These are phyloP conservation scores for Nepenthes mirabilis DNA, from an alignment of 148 eudicot species.

Conservation along the genomic window DNA sequence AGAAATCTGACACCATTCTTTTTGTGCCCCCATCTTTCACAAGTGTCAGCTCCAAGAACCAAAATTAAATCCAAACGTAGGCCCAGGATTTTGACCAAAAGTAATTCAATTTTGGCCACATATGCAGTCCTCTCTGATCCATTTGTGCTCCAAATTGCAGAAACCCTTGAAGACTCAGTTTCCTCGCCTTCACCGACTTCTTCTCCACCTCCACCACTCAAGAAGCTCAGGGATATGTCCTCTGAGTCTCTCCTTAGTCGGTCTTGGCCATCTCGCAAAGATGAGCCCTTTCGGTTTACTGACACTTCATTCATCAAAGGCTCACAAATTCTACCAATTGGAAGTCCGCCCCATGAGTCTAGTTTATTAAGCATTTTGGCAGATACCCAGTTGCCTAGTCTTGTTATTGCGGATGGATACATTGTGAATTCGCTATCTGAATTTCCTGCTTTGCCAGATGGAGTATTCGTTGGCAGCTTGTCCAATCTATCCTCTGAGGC, in stretches of 20 bases:
- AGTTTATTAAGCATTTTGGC: slow-evolving; percentile 7
- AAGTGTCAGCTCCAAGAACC: not conserved
- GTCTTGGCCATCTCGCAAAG: slow-evolving; percentile 78
- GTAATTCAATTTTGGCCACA: slow-evolving; percentile 7
- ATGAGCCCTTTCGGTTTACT: slow-evolving; percentile 78
- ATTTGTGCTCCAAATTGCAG: slow-evolving; percentile 82
- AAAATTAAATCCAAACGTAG: not conserved
- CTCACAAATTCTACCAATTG: slow-evolving; percentile 45
- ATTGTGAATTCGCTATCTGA: slow-evolving; percentile 30
- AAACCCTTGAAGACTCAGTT: slow-evolving; percentile 79
- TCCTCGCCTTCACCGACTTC: slow-evolving; percentile 18
- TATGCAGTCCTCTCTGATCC: slow-evolving; percentile 66
- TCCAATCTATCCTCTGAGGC: slow-evolving; percentile 29
- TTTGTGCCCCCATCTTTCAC: not conserved
- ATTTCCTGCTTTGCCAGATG: slow-evolving; percentile 44
- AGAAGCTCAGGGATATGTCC: slow-evolving; percentile 56
- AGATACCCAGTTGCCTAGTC: slow-evolving; percentile 46
- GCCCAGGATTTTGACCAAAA: slow-evolving; percentile 2
- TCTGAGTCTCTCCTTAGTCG: slow-evolving; percentile 66
- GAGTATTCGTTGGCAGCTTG: slow-evolving; percentile 61
- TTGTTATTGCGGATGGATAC: slow-evolving; percentile 70
- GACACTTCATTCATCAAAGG: slow-evolving; percentile 72
- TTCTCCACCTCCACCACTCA: slow-evolving; percentile 40
- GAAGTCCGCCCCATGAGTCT: slow-evolving; percentile 19
- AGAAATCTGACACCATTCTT: no score